Conservation (phyloP, 2,329 filamentous ascomycete species). For the Pseudogymnoascus sp. region DNA sequence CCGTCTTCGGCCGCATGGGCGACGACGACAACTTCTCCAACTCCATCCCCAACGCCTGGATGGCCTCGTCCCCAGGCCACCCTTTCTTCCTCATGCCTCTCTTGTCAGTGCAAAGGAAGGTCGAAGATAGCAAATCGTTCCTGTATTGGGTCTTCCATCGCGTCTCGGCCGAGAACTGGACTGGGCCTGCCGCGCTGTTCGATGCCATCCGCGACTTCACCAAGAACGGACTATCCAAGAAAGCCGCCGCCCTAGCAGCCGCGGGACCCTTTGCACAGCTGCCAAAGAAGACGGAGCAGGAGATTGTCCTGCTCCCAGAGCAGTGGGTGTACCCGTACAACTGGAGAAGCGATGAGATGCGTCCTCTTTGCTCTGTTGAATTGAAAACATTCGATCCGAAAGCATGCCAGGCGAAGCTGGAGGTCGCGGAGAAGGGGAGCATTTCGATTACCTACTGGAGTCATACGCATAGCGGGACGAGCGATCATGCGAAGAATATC, state of each 20-base stretch:
- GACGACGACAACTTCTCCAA: conserved; percentile 23
- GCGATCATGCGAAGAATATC: background rate
- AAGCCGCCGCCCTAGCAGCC: background rate
- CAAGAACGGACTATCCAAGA: background rate
- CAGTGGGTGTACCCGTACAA: conserved; percentile 23
- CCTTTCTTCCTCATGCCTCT: conserved; percentile 29
- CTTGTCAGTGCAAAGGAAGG: conserved; percentile 13
- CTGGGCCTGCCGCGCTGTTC: background rate
- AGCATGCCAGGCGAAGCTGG: background rate
- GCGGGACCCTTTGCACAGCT: background rate
- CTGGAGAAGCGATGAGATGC: conserved; percentile 15
- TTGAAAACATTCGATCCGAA: background rate
- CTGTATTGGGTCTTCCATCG: background rate
- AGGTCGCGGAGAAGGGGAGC: background rate
- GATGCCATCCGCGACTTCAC: background rate
- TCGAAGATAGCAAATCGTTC: background rate
- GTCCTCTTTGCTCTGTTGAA: background rate
- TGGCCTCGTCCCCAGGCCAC: conserved; percentile 30
- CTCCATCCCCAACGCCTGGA: conserved; percentile 33
- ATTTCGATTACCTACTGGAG: background rate
- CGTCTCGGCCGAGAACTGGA: background rate
- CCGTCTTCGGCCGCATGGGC: conserved; percentile 30
- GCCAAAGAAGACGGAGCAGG: conserved; percentile 8
- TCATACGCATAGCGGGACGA: background rate
- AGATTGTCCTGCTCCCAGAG: conserved; percentile 20